Conservation (phyloP, 2,329 filamentous ascomycete species). For the Colletotrichum nymphaeae region DNA sequence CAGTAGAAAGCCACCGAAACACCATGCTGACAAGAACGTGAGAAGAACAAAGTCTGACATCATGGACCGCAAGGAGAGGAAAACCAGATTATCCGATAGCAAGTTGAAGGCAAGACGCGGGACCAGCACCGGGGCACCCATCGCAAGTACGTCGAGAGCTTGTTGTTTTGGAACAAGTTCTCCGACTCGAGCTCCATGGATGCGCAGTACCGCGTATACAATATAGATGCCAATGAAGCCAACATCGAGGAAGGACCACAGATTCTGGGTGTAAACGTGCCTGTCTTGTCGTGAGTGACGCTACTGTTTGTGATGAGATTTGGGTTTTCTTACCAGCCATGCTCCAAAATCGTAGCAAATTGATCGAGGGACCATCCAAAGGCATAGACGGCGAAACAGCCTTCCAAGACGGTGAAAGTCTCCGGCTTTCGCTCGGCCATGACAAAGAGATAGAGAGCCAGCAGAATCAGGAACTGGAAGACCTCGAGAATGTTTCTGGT, state of each 20-base stretch:
- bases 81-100: constrained; percentile 86
- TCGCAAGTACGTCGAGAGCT: constrained; percentile 81
- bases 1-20: constrained; percentile 84
- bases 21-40: constrained; percentile 82
- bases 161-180: constrained; percentile 67
- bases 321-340: constrained; percentile 64
- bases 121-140: constrained; percentile 81
- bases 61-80: constrained; percentile 85
- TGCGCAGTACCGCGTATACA: constrained; percentile 74
- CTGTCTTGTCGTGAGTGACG: constrained; percentile 48
- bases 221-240: constrained; percentile 80
- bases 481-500: constrained; percentile 82
- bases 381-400: constrained; percentile 78
- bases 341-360: constrained; percentile 80
- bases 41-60: constrained; percentile 87
- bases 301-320: not conserved
- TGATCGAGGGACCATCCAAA: constrained; percentile 85
- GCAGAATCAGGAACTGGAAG: constrained; percentile 76
- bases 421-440: constrained; percentile 76
- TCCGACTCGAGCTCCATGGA: constrained; percentile 69
- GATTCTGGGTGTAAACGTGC: constrained; percentile 87
- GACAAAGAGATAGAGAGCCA: constrained; percentile 76
- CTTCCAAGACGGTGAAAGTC: constrained; percentile 67
- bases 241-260: constrained; percentile 90
- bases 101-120: constrained; percentile 86